Conservation (phyloP, 2,329 filamentous ascomycete species). For the Fusarium torulosum region DNA sequence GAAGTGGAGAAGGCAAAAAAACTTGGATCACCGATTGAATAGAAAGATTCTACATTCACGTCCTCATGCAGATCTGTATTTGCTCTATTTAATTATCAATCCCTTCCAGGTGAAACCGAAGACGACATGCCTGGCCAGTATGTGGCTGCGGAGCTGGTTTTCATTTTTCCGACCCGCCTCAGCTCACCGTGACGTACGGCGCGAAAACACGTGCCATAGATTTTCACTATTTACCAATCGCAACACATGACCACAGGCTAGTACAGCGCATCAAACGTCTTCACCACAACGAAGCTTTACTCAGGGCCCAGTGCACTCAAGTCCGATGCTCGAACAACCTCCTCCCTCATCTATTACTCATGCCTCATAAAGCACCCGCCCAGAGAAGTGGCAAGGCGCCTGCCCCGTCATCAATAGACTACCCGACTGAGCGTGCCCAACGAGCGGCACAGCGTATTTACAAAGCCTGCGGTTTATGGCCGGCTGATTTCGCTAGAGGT, state of each 20-base stretch:
- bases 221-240: constrained; percentile 8
- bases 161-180: constrained; percentile 11
- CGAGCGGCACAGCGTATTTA: constrained; percentile 8
- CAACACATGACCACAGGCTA: constrained; percentile 6
- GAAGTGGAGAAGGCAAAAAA: too few species aligned
- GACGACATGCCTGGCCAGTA: neutral
- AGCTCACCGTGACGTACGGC: neutral
- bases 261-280: neutral
- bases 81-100: too few species aligned
- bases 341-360: neutral
- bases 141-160: constrained; percentile 7
- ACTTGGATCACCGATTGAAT: too few species aligned
- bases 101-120: neutral
- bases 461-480: constrained; percentile 5
- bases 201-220: constrained; percentile 5
- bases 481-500: neutral
- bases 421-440: constrained; percentile 4
- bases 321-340: neutral
- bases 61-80: too few species aligned
- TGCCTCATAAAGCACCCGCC: neutral
- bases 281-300: neutral
- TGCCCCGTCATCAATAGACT: neutral
- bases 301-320: neutral
- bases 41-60: too few species aligned
- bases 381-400: neutral